Base-by-base conservation (phyloP, 2,329 filamentous ascomycete genomes). In the Ceratocystis variospora region DNA sequence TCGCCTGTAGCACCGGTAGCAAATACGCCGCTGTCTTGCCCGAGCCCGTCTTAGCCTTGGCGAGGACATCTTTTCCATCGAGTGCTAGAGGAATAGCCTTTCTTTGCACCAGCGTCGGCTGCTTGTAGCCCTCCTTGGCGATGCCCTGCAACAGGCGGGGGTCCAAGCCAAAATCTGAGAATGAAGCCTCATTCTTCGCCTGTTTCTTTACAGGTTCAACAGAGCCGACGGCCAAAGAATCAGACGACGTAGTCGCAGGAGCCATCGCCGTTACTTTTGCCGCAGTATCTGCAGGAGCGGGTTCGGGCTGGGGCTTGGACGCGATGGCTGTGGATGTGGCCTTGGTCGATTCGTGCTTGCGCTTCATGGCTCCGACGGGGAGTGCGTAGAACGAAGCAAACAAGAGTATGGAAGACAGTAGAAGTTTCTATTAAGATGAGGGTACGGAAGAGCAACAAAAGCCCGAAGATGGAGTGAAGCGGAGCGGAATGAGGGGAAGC, bases 21-120 rank as follows among this genome's bases (percentile, higher is more conserved):
- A 96, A 79, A 74, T 97, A 97, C 62, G 94, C 93, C n/a, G 90
- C 90, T 10, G 94, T 99, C 80, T 99, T 99, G 71, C 94, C 94
- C 3, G 92, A 96, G 12, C 94, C 94, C 4, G 94, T 97, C 76
- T 93, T 95, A 46, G 93, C 90, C 73, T 93, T 91, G 65, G 91
- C 92, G 48, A 97, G 80, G 61, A 99, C 86, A 79, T 97, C 91
- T 72, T 90, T 87, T 12, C 94, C 93, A 70, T 91, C 85, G 19
- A 97, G 79, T 25, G 90, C 90, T 46, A 96, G 77, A 1, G 94
- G 94, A 69, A 99, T 96, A 1, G 90, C 89, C 75, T 88, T 87
- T 53, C 85, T 83, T 76, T 99, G 94, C 1, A 97, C 89, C 12
- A 87, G 82, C n/a, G 94, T 97, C 15, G 94, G 94, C 67, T 86